phyloP scores from a whole-genome alignment of 2,329 filamentous ascomycete genomes.

The Alternaria brassicicola region DNA sequence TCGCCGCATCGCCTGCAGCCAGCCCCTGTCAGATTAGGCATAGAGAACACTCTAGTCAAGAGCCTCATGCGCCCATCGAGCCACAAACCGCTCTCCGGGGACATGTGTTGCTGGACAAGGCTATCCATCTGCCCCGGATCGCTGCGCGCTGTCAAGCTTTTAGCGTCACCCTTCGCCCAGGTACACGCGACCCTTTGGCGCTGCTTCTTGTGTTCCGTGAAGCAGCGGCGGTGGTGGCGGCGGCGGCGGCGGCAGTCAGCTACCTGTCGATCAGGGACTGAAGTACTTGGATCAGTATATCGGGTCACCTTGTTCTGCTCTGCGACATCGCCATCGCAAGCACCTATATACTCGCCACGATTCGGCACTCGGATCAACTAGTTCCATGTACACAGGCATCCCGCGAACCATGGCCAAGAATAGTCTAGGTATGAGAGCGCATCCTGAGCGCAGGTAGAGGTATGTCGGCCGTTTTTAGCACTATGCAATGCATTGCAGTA shows the following conservation, averaged over 20 bases:
- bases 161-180: slow-evolving; percentile 1
- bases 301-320: not conserved
- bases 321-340: not conserved
- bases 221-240: not conserved
- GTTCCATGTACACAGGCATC: not conserved
- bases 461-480: not conserved
- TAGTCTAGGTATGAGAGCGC: not conserved
- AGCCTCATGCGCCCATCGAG: slow-evolving; percentile 19
- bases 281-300: not conserved
- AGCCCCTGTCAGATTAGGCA: slow-evolving; percentile 12
- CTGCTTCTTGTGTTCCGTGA: not conserved
- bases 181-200: slow-evolving; percentile 3
- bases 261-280: not conserved
- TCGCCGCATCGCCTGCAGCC: slow-evolving; percentile 19
- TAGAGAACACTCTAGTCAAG: slow-evolving; percentile 5
- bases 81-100: slow-evolving; percentile 16
- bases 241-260: not conserved
- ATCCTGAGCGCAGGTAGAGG: not conserved
- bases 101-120: slow-evolving; percentile 1
- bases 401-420: slow-evolving; percentile 3
- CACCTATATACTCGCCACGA: not conserved
- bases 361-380: slow-evolving; percentile 1
- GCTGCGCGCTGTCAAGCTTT: not conserved
- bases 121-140: not conserved
- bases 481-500: not conserved